A percentile compares a stretch with the other conserved stretches of the same genome.
Evolutionary conservation across 2,329 filamentous ascomycete genomes (phyloP).

Genomic region (Corniculantispora saksenae): DNA sequence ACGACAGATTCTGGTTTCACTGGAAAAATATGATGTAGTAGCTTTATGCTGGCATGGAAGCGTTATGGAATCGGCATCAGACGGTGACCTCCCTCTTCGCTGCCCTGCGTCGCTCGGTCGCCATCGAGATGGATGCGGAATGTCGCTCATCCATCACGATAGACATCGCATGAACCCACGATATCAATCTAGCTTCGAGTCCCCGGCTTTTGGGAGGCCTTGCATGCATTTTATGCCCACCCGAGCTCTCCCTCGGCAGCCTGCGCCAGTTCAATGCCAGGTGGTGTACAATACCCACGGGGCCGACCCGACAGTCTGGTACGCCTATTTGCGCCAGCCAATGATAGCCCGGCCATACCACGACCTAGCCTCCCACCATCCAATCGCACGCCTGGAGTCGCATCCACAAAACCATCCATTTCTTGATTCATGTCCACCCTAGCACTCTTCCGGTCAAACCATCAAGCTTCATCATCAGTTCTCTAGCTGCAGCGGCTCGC

Average conservation of each 20-base stretch:
- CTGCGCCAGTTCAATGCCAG: not conserved
- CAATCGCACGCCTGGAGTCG: slow-evolving; percentile 11
- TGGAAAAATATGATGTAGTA: too few species aligned
- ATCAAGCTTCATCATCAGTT: not conserved
- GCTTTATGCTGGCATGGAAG: too few species aligned
- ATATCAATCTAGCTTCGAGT: not conserved
- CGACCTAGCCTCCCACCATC: slow-evolving; percentile 6
- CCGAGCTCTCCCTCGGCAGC: not conserved
- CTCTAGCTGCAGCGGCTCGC: not conserved
- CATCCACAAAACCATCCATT: slow-evolving; percentile 16
- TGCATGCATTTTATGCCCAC: not conserved
- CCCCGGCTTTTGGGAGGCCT: not conserved
- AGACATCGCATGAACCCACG: not conserved
- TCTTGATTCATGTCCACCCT: not conserved
- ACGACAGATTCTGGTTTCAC: not conserved
- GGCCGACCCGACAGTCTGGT: slow-evolving; percentile 21
- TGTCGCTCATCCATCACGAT: not conserved
- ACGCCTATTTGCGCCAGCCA: slow-evolving; percentile 18
- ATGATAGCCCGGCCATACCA: slow-evolving; percentile 6
- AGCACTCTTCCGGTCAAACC: not conserved
- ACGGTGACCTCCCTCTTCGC: not conserved
- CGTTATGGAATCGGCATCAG: not conserved
- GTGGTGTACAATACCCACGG: slow-evolving; percentile 2
- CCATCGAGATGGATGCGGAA: not conserved
- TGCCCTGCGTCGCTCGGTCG: not conserved